Percentiles rank a stretch among this genome's conserved stretches.
phyloP scores from a whole-genome alignment of 805 yeast species.

The Candida germanica region DNA sequence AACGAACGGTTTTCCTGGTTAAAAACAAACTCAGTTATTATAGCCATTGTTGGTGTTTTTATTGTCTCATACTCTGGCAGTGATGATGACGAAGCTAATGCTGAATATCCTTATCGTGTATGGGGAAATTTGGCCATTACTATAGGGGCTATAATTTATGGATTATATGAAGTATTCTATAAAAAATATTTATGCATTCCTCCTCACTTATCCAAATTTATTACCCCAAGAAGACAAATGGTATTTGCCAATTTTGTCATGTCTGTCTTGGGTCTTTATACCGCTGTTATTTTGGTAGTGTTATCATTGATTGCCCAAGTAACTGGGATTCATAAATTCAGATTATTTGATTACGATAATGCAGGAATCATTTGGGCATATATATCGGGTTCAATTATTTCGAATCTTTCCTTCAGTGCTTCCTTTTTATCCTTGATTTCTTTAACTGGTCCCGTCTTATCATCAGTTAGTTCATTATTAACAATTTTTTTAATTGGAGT shows the following conservation, averaged over 20 bases:
- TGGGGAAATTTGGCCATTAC: conserved; percentile 71
- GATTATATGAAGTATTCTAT: conserved; percentile 80
- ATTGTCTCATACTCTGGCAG: conserved; percentile 69
- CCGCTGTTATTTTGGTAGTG: conserved; percentile 48
- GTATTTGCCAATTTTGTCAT: conserved; percentile 78
- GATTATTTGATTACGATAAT: conserved; percentile 43
- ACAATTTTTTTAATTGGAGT: conserved; percentile 79
- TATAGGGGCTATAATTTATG: conserved; percentile 73
- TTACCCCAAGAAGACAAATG: conserved; percentile 62
- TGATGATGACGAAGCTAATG: conserved; percentile 18
- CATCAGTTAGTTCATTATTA: conserved; percentile 64
- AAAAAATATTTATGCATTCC: conserved; percentile 77
- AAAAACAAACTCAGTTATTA: conserved; percentile 63
- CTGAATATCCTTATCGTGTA: conserved; percentile 54
- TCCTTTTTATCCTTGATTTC: conserved; percentile 77
- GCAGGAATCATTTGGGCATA: conserved; percentile 40
- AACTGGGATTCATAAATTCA: conserved; percentile 55
- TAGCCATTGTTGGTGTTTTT: conserved; percentile 74
- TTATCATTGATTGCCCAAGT: conserved; percentile 47
- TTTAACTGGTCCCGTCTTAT: conserved; percentile 78
- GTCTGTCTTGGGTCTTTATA: conserved; percentile 60
- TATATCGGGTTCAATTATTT: conserved; percentile 51
- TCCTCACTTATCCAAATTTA: conserved; percentile 39
- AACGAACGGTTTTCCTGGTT: conserved; percentile 61
- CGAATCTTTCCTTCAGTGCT: conserved; percentile 68